These are phyloP conservation scores for Solanum microdontum DNA, from an alignment of 257 asterid species.

Conservation along the genomic window DNA sequence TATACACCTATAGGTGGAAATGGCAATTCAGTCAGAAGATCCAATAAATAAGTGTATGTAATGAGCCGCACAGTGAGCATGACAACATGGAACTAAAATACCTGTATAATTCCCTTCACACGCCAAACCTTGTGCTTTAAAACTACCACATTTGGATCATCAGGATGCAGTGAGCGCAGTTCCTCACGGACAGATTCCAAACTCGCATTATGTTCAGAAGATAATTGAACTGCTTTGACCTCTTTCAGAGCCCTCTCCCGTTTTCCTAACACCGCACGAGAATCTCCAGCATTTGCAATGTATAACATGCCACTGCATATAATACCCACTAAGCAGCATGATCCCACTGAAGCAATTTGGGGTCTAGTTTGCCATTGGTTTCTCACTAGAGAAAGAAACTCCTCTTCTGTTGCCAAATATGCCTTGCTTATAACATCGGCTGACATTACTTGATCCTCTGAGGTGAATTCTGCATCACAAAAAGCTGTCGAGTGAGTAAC, in stretches of 20 bases:
- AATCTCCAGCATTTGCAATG: conserved; percentile 80
- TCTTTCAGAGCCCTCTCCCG: conserved; percentile 27
- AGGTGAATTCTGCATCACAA: conserved; percentile 53
- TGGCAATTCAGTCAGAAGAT: background rate
- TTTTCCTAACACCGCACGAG: conserved; percentile 65
- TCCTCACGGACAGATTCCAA: conserved; percentile 60
- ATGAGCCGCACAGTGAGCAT: background rate
- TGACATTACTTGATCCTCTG: conserved; percentile 60
- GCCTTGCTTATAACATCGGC: conserved; percentile 59
- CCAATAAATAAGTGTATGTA: background rate
- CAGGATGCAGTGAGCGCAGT: conserved; percentile 51
- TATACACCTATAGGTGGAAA: background rate
- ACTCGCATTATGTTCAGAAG: conserved; percentile 68
- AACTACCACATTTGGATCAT: conserved; percentile 68
- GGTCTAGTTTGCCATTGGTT: conserved; percentile 58
- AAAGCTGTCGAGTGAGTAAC: conserved; percentile 28
- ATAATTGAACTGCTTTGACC: conserved; percentile 61
- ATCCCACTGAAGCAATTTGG: conserved; percentile 73
- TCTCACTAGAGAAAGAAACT: conserved; percentile 54
- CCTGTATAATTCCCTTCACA: conserved; percentile 89
- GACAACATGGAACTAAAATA: conserved; percentile 6
- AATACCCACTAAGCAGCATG: conserved; percentile 75
- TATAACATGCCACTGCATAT: conserved; percentile 49
- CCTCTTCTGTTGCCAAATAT: conserved; percentile 68
- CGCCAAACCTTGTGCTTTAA: conserved; percentile 81